Conservation (phyloP, 352 stramenopile genomes). For the Phytophthora citricola region DNA sequence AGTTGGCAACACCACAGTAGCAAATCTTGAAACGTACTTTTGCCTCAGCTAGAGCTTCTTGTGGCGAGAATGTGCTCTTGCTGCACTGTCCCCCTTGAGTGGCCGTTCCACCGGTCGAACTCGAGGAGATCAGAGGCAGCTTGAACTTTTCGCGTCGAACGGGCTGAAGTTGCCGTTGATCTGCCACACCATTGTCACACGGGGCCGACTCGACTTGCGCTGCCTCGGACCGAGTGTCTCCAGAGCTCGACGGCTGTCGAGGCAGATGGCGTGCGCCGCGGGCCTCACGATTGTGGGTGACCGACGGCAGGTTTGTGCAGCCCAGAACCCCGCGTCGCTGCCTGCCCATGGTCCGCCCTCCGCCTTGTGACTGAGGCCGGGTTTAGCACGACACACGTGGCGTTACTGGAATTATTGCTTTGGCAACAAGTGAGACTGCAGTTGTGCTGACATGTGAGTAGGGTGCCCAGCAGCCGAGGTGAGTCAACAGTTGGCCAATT, state of each 20-base stretch:
- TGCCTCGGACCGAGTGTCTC: slow-evolving; percentile 9
- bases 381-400: slow-evolving; percentile 18
- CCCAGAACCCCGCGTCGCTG: slow-evolving; percentile 38
- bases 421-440: neutral
- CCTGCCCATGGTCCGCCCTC: slow-evolving; percentile 27
- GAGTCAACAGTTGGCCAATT: slow-evolving; percentile 25
- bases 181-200: slow-evolving; percentile 22
- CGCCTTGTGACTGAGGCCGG: neutral
- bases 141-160: slow-evolving; percentile 32
- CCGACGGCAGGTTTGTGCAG: slow-evolving; percentile 43
- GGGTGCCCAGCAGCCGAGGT: neutral
- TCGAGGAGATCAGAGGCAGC: slow-evolving; percentile 26
- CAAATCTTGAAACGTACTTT: slow-evolving; percentile 23
- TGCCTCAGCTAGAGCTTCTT: slow-evolving; percentile 23
- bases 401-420: neutral
- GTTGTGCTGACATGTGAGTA: too few relatives aligned
- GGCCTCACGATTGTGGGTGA: slow-evolving; percentile 32
- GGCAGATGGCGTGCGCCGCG: slow-evolving; percentile 19
- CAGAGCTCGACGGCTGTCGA: slow-evolving; percentile 6
- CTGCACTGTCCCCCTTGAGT: slow-evolving; percentile 19
- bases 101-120: slow-evolving; percentile 23
- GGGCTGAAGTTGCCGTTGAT: slow-evolving; percentile 13
- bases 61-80: slow-evolving; percentile 15
- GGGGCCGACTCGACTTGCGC: slow-evolving; percentile 2
- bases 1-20: slow-evolving; percentile 1